Evolutionary conservation across 805 yeast species (phyloP), one percentile per base, ranked within the genome.

Genomic region (Nakazawaea sp.): DNA sequence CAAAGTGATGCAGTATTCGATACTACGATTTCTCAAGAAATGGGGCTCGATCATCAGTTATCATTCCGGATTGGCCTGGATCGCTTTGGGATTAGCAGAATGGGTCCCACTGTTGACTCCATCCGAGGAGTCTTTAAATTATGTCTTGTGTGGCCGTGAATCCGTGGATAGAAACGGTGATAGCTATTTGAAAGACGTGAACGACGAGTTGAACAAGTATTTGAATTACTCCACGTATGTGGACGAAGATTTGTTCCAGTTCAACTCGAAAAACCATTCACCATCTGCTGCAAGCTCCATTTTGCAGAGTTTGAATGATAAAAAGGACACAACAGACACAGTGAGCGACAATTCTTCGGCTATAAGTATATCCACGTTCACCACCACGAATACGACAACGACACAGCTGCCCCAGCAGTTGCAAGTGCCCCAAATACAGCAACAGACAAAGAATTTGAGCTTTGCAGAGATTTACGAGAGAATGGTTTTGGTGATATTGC

Each of bases 31-130:
- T 52, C 59, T 83, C 27, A 59, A 58, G 21, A 85, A 85, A 60
- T 88, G 95, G 95, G 89, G 92, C 5, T 65, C 68, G 27, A 66
- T 79, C 40, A 72, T 85, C 37, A 78, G 77, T 46, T 89, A 89
- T 53, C 92, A 86, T 55, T 69, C 81, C 30, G 89, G 94, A 0
- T 66, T 88, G 49, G 70, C 90, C 3, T 88, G 96, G 96, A 74
- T 85, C 15, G 96, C 96, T 0, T 59, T 86, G 23, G 88, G 87
- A 9, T 60, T 89, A 31, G 90, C 95, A 1, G 95, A 87, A 55
- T 88, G 95, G 95, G 70, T 77, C 23, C 89, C 94, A 5, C 86
- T 84, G 1, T 58, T 75, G 27, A 10, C 18, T 3, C 7, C 33
- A 4, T 21, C 34, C 10, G 35, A 32, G 9, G 32, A 27, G 3